phyloP scores from a whole-genome alignment of 2,329 filamentous ascomycete species.

The Phaeosphaeriaceae sp. region DNA sequence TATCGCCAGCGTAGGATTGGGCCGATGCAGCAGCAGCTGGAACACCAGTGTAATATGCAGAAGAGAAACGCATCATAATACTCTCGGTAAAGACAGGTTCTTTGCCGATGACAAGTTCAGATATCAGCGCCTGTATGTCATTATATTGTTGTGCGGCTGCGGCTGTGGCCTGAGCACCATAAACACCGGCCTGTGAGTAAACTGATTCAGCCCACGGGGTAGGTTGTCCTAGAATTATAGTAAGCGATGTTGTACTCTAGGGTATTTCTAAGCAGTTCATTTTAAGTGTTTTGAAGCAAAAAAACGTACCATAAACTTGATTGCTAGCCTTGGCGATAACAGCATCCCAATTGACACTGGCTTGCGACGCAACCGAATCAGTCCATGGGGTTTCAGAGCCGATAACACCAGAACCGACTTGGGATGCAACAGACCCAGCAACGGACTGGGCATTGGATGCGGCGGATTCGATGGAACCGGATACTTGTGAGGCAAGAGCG shows the following conservation, averaged over 20 bases:
- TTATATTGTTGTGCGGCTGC: conserved; percentile 69
- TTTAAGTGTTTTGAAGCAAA: background rate
- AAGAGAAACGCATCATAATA: conserved; percentile 73
- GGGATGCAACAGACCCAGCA: conserved; percentile 53
- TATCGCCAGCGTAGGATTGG: conserved; percentile 59
- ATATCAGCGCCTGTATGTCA: conserved; percentile 73
- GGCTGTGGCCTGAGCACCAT: conserved; percentile 67
- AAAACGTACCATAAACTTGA: conserved; percentile 64
- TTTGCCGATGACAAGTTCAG: conserved; percentile 76
- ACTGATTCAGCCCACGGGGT: conserved; percentile 56
- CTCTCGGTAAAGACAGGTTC: conserved; percentile 84
- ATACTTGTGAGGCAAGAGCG: conserved; percentile 55
- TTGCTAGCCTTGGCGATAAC: conserved; percentile 70
- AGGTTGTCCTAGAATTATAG: conserved; percentile 55
- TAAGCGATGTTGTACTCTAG: background rate
- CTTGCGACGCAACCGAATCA: conserved; percentile 62
- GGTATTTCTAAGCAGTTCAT: background rate
- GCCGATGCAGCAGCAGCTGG: conserved; percentile 62
- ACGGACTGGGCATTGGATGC: conserved; percentile 42
- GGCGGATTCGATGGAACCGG: conserved; percentile 9
- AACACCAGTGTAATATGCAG: conserved; percentile 72
- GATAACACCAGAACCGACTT: conserved; percentile 53
- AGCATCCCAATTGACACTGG: conserved; percentile 68
- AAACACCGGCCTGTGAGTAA: conserved; percentile 61
- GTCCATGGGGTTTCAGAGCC: conserved; percentile 57